phyloP scores from a whole-genome alignment of 2,329 filamentous ascomycete genomes.

The Aspergillus awamori region DNA sequence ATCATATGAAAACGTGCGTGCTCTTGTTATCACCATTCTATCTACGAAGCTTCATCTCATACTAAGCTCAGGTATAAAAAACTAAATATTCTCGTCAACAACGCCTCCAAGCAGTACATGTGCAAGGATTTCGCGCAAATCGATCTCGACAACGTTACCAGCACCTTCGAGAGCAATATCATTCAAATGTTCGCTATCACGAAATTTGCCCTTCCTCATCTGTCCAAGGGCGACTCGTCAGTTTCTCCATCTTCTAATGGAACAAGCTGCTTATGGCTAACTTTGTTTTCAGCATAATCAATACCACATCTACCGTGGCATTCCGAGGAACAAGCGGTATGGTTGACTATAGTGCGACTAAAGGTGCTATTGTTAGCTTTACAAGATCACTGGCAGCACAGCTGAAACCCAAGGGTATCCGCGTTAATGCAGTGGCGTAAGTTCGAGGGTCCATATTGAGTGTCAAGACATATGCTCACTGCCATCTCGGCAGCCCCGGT shows the following conservation, averaged over 20 bases:
- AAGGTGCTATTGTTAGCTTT: conserved; percentile 61
- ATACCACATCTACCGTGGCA: conserved; percentile 57
- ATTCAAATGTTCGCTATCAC: conserved; percentile 62
- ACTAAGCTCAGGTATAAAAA: conserved; percentile 21
- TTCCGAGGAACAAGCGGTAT: conserved; percentile 56
- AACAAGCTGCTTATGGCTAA: not conserved
- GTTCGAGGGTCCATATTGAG: conserved; percentile 15
- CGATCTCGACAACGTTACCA: conserved; percentile 58
- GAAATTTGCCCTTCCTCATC: conserved; percentile 59
- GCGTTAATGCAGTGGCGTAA: conserved; percentile 53
- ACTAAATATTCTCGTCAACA: conserved; percentile 60
- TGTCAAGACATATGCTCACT: not conserved
- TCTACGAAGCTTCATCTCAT: conserved; percentile 33
- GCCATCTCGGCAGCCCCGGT: conserved; percentile 29
- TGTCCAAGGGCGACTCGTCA: conserved; percentile 54
- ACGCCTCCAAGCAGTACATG: conserved; percentile 60
- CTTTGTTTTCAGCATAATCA: conserved; percentile 53
- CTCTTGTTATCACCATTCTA: not conserved
- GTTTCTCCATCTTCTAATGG: conserved; percentile 19
- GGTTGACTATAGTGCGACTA: conserved; percentile 61
- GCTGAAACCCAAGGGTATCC: conserved; percentile 59
- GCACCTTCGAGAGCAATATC: conserved; percentile 61
- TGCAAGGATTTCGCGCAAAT: conserved; percentile 58
- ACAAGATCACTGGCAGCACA: conserved; percentile 58
- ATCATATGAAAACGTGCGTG: conserved; percentile 54